Evolutionary conservation across 768 basidiomycete species (phyloP).

Genomic region (Hysterangium stoloniferum): DNA sequence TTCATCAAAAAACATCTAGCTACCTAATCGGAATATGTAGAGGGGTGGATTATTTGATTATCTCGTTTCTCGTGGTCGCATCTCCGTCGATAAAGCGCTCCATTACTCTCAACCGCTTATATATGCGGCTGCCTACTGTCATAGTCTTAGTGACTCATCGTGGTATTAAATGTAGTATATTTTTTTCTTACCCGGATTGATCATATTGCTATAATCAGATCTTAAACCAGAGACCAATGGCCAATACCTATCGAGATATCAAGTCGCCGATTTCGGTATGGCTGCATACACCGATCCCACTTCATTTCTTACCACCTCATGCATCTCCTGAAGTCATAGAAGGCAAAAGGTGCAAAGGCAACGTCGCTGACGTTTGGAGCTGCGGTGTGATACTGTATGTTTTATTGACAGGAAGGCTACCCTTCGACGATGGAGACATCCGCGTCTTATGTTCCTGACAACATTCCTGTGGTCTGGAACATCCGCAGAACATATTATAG

Average conservation of each 20-base stretch:
- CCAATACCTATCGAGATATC: slow-evolving; percentile 53
- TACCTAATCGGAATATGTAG: slow-evolving; percentile 85
- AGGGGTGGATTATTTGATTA: slow-evolving; percentile 95
- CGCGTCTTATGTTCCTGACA: slow-evolving; percentile 74
- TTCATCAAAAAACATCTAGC: slow-evolving; percentile 17
- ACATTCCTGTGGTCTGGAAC: slow-evolving; percentile 88
- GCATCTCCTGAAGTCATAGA: slow-evolving; percentile 88
- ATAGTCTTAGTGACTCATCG: slow-evolving; percentile 93
- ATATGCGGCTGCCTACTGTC: slow-evolving; percentile 84
- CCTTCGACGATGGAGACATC: slow-evolving; percentile 88
- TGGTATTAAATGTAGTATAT: neutral
- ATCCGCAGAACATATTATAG: slow-evolving; percentile 63
- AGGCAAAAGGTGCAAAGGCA: slow-evolving; percentile 78
- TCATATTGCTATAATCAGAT: slow-evolving; percentile 32
- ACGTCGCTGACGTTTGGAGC: slow-evolving; percentile 92
- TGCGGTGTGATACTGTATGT: slow-evolving; percentile 92
- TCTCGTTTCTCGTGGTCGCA: slow-evolving; percentile 69
- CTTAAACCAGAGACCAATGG: slow-evolving; percentile 87
- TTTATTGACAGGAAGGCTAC: slow-evolving; percentile 78
- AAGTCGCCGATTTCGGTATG: slow-evolving; percentile 98
- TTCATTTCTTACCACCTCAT: slow-evolving; percentile 61
- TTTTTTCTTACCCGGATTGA: neutral
- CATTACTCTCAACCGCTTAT: slow-evolving; percentile 93
- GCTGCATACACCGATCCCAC: slow-evolving; percentile 78
- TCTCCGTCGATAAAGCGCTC: slow-evolving; percentile 65